phyloP scores from a whole-genome alignment of 345 rosid genomes.

The Lumnitzera littorea region DNA sequence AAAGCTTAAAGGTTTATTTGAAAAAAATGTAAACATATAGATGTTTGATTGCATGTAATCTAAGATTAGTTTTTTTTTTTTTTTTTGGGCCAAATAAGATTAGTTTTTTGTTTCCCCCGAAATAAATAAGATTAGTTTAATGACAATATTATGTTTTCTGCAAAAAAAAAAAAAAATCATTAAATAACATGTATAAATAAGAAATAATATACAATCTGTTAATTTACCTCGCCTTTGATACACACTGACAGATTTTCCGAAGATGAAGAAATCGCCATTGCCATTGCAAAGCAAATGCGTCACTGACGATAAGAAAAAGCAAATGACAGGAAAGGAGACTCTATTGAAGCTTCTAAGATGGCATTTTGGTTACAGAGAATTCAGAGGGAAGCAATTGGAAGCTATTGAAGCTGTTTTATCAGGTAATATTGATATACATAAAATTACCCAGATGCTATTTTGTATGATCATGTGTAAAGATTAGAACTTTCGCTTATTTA shows the following conservation, averaged over 20 bases:
- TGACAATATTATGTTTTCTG: too few relatives aligned
- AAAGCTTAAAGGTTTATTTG: too few relatives aligned
- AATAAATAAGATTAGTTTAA: too few relatives aligned
- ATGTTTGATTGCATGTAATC: too few relatives aligned
- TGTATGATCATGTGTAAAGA: background rate
- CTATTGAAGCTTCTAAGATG: constrained; percentile 83
- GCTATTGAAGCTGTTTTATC: constrained; percentile 85
- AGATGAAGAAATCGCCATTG: constrained; percentile 69
- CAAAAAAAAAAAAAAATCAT: too few relatives aligned
- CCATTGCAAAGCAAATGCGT: constrained; percentile 43
- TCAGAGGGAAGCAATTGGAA: constrained; percentile 81
- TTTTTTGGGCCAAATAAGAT: too few relatives aligned
- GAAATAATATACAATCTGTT: too few relatives aligned
- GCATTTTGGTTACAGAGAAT: constrained; percentile 87
- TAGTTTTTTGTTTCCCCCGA: too few relatives aligned
- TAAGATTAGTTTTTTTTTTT: too few relatives aligned
- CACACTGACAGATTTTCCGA: constrained; percentile 1
- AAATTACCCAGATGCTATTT: background rate
- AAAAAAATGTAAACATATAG: too few relatives aligned
- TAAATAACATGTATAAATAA: too few relatives aligned
- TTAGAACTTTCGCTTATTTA: background rate
- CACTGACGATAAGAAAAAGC: constrained; percentile 24
- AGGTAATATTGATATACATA: constrained; percentile 22
- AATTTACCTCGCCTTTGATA: too few relatives aligned
- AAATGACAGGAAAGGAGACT: constrained; percentile 43